phyloP scores from a whole-genome alignment of 163 green algal genomes.

The Botryococcus braunii region DNA sequence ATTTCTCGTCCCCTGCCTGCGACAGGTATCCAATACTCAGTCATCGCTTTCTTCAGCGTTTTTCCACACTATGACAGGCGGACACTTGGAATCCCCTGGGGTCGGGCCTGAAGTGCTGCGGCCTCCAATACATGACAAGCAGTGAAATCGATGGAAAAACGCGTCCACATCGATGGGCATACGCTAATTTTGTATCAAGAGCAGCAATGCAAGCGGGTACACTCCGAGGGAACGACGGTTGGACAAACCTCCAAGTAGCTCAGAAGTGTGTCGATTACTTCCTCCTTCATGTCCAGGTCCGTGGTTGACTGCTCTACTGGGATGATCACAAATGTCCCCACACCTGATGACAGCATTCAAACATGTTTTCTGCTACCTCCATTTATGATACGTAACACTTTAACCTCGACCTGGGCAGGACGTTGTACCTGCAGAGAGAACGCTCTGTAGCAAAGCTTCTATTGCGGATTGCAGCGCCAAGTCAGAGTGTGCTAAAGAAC shows the following conservation, averaged over 20 bases:
- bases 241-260: slow-evolving; percentile 56
- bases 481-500: slow-evolving; percentile 41
- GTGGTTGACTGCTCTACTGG: slow-evolving; percentile 10
- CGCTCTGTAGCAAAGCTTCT: slow-evolving; percentile 20
- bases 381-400: no score
- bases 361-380: no score
- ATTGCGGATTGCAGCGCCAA: slow-evolving; percentile 23
- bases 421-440: slow-evolving; percentile 18
- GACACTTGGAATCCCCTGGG: neutral
- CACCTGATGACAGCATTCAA: no score
- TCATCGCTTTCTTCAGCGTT: no score
- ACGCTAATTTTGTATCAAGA: neutral
- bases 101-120: neutral
- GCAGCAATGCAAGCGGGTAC: neutral
- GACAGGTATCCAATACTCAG: neutral
- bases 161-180: neutral
- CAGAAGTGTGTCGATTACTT: slow-evolving; percentile 58
- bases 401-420: neutral
- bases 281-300: slow-evolving; percentile 48
- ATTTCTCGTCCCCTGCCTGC: slow-evolving; percentile 18
- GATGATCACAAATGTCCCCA: slow-evolving; percentile 30
- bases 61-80: neutral
- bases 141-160: slow-evolving; percentile 1
- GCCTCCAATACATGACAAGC: neutral
- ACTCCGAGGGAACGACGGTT: neutral